Conservation (phyloP, 306 rosid genomes). For the Prunus mongolica region DNA sequence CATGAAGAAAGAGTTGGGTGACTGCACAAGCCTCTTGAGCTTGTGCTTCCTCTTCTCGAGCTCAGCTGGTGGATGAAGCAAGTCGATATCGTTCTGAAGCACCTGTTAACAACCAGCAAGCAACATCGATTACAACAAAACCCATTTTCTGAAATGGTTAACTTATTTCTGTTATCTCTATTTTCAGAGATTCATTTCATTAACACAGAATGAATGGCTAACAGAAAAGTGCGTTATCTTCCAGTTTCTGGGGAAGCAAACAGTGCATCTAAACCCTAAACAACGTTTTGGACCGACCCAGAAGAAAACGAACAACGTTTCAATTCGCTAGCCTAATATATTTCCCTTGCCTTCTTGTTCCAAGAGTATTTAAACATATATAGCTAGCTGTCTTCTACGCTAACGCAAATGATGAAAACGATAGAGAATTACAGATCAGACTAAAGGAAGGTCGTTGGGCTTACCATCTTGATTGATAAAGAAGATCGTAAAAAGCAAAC, state of each 20-base stretch:
- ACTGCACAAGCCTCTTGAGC: slow-evolving; percentile 62
- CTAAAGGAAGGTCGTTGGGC: not conserved
- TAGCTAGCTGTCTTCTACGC: not conserved
- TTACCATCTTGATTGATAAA: slow-evolving; percentile 13
- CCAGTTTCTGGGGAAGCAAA: not conserved
- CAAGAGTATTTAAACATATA: not conserved
- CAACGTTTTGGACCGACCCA: not conserved
- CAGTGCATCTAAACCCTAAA: not conserved
- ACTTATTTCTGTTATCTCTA: not conserved
- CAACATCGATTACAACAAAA: not conserved
- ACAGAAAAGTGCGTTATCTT: no score
- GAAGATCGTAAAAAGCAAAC: not conserved
- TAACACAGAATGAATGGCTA: not conserved
- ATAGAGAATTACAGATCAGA: not conserved
- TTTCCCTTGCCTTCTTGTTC: not conserved
- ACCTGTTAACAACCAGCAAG: slow-evolving; percentile 25
- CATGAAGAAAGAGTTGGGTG: slow-evolving; percentile 62
- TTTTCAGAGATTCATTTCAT: not conserved
- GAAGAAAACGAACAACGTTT: not conserved
- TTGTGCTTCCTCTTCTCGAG: slow-evolving; percentile 62
- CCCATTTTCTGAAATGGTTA: not conserved
- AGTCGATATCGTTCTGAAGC: slow-evolving; percentile 56
- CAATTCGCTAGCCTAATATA: not conserved
- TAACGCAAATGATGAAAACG: not conserved
- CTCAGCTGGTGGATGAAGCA: slow-evolving; percentile 58